Base-by-base conservation (phyloP, 345 rosid genomes). In the Zanthoxylum bungeanum region DNA sequence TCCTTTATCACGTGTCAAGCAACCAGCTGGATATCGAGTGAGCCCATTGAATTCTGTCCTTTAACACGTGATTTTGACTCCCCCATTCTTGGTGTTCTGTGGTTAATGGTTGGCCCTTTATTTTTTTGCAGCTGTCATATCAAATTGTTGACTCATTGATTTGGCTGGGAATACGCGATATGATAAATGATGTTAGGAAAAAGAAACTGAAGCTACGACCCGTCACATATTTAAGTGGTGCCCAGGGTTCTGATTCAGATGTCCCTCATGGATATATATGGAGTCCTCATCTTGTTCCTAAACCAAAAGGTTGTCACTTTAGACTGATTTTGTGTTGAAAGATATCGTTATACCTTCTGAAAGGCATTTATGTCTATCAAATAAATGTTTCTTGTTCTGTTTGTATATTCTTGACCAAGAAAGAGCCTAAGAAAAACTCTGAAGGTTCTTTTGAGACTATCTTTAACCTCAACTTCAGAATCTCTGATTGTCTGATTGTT, bases 231-330 rank as follows among this genome's bases (percentile, higher is more conserved):
- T 90, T 96, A 79, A 96, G 99, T 84, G 98, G 99, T 76, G 87
- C 99, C 52, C 97, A 96, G 67, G 94, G 91, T 60, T 87, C 87
- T 74, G 98, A 92, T 46, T 86, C 92, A 37, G 87, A 93, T 51
- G 84, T 90, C n/a, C 98, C 99, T 17, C 60, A 93, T 86, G 99
- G 98, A 76, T 96, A 96, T 72, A 91, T 96, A 79, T 96, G 99
- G 99, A 96, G 99, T 78, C 98, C 98, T 69, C 94, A 91, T 63
- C 98, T 91, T 71, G 98, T 93, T 72, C 99, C 99, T 49, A 96
- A 96, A 85, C 98, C 98, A 70, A 93, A 96, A 96, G 99, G 99
- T 96, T 77, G 66, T 61, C 37, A 31, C 42, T 55, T 37, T 51
- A 17, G 25, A 39, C 44, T 60, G 66, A 46, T 74, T 22, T 9